Conservation (phyloP, 768 basidiomycete species). For the Termitomyces eurrhizus region DNA sequence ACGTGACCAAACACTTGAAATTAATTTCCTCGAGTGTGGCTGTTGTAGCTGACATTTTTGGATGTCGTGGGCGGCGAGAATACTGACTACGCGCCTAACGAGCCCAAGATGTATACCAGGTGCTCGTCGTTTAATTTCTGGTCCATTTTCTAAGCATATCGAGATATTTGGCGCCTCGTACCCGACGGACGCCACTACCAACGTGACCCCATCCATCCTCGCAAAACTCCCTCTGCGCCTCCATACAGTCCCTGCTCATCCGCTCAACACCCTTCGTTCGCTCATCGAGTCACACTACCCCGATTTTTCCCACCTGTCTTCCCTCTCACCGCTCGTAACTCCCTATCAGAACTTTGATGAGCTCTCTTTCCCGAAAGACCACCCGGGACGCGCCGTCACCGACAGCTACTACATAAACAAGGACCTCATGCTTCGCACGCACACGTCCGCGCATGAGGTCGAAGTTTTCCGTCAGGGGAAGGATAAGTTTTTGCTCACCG, state of each 20-base stretch:
- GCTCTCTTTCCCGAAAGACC: slow-evolving; percentile 89
- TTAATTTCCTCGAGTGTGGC: slow-evolving; percentile 6
- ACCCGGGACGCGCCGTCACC: slow-evolving; percentile 85
- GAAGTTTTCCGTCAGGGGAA: slow-evolving; percentile 78
- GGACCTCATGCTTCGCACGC: slow-evolving; percentile 89
- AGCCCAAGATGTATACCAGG: slow-evolving; percentile 3
- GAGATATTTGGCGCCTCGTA: slow-evolving; percentile 65
- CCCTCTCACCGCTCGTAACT: slow-evolving; percentile 85
- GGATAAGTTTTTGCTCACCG: slow-evolving; percentile 85
- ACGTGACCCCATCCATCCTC: slow-evolving; percentile 82
- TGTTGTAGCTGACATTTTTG: background rate
- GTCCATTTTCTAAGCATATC: slow-evolving; percentile 25
- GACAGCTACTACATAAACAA: slow-evolving; percentile 97
- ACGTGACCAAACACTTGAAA: slow-evolving; percentile 13
- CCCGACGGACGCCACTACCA: slow-evolving; percentile 75
- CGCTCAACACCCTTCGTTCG: slow-evolving; percentile 78
- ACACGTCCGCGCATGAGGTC: slow-evolving; percentile 98
- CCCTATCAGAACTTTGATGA: slow-evolving; percentile 95
- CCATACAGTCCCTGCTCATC: slow-evolving; percentile 75
- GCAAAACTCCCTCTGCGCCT: slow-evolving; percentile 75
- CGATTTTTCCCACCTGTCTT: slow-evolving; percentile 66
- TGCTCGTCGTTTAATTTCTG: slow-evolving; percentile 10
- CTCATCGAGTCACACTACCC: slow-evolving; percentile 85
- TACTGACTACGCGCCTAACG: slow-evolving; percentile 4
- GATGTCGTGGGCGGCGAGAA: slow-evolving; percentile 16